Evolutionary conservation across 495 filamentous ascomycete genomes (phyloP).

Genomic region (Astrocystis sublimbata): DNA sequence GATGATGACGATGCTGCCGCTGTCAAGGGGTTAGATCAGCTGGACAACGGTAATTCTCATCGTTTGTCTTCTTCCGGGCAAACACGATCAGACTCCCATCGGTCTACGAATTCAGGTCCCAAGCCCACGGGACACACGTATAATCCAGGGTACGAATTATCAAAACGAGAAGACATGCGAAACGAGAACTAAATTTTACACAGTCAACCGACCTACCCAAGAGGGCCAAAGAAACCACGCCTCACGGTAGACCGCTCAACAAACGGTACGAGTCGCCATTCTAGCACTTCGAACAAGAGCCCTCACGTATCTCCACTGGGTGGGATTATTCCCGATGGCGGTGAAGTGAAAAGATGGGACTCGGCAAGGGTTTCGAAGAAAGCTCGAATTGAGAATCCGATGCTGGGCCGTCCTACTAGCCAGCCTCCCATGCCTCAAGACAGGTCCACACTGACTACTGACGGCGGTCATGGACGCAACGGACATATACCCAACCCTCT

Average conservation of each 20-base stretch:
- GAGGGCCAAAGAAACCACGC: not conserved
- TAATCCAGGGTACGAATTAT: slow-evolving; percentile 1
- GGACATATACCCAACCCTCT: not conserved
- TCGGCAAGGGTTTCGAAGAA: not conserved
- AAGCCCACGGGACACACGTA: not conserved
- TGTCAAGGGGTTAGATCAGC: slow-evolving; percentile 21
- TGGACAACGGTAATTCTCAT: slow-evolving; percentile 29
- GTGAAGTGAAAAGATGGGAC: slow-evolving; percentile 21
- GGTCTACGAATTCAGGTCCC: not conserved
- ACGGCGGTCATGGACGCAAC: not conserved
- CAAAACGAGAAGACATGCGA: not conserved
- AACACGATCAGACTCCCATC: not conserved
- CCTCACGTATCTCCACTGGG: slow-evolving; percentile 13
- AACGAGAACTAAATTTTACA: not conserved
- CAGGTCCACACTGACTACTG: not conserved
- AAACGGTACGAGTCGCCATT: not conserved
- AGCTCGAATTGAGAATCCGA: not conserved
- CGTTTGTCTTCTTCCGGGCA: slow-evolving; percentile 8
- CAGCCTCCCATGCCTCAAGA: not conserved
- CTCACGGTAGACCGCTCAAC: not conserved
- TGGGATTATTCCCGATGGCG: slow-evolving; percentile 23
- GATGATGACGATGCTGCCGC: slow-evolving; percentile 24
- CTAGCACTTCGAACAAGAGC: too few species aligned
- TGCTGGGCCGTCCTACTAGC: not conserved
- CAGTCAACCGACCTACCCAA: slow-evolving; percentile 1